phyloP scores from a whole-genome alignment of 1,139 yeast species.

The Tardiomyces depauwii region DNA sequence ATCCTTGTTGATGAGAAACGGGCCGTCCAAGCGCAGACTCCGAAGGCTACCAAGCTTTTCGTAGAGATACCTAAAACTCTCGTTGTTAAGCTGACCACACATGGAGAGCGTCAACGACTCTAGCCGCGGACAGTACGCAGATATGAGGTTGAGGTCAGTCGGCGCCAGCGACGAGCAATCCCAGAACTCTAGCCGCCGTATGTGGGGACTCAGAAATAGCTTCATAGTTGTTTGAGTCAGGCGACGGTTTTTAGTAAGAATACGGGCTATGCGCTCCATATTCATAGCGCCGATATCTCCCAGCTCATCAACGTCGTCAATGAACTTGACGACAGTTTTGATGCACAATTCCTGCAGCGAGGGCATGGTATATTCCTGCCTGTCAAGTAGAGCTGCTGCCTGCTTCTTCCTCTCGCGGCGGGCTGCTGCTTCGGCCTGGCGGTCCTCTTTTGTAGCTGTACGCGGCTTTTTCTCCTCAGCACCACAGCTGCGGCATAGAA shows the following conservation, averaged over 20 bases:
- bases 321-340: conserved; percentile 54
- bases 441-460: conserved; percentile 31
- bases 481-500: conserved; percentile 54
- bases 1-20: conserved; percentile 65
- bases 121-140: conserved; percentile 68
- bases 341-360: conserved; percentile 77
- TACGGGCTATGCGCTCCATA: conserved; percentile 55
- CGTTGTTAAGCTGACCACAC: conserved; percentile 90
- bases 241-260: conserved; percentile 72
- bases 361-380: conserved; percentile 47
- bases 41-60: conserved; percentile 45
- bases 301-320: conserved; percentile 62
- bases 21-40: conserved; percentile 63
- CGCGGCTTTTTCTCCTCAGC: conserved; percentile 3
- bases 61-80: conserved; percentile 52
- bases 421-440: conserved; percentile 44
- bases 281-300: conserved; percentile 70
- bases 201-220: conserved; percentile 54
- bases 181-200: conserved; percentile 61
- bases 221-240: conserved; percentile 59
- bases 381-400: conserved; percentile 76
- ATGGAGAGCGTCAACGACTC: conserved; percentile 58
- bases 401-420: conserved; percentile 64
- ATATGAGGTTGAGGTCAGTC: conserved; percentile 57
- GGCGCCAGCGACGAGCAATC: conserved; percentile 77